Base-by-base conservation (phyloP, 345 rosid genomes). In the Brassica juncea region DNA sequence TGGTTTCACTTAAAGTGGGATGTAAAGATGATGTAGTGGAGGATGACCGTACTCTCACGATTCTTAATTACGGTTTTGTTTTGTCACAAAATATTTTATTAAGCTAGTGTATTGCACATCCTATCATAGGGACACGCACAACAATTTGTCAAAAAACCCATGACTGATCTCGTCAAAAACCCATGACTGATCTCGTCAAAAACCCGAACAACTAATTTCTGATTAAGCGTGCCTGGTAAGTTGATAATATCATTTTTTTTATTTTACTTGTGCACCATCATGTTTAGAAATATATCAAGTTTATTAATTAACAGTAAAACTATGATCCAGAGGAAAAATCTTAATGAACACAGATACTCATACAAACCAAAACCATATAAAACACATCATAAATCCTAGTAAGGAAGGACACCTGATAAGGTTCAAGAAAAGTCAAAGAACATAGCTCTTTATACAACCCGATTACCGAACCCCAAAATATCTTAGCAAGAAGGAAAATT, bases 11-110 rank as follows among this genome's bases (percentile, higher is more conserved):
- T 73, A 68, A 73, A 79, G 32, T 44, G 62, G 14, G 14, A 59
- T 67, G 49, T 57, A 72, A 78, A 66, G 72, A 78, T 78, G 31
- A 70, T 68, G 49, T 69, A 74, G 79, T 80, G 82, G 79, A 69
- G 39, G 79, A 69, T 80, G 79, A 74, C 37, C 66, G 10, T 74
- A 74, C 66, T 35, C 35, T 68, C 79, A 80, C 71, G 25, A 73
- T 73, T 72, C n/a, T 58, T 6, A 21, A 5, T 11, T 21, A 21
- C 27, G 7, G 25, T 68, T 61, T 71, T 52, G 3, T 1, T 77
- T 10, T 3, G 14, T 70, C 39, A 70, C 63, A 64, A 47, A 49
- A 21, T 37, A 63, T 30, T 70, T 63, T n/a, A n/a, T 16, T 21
- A 77, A 70, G 63, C 62, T 70, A 65, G 68, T 19, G 44, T 42